Percentiles rank a stretch among this genome's conserved stretches.
Evolutionary conservation across 1,284 basidiomycete genomes (phyloP).

Genomic region (Lentinula novae-zelandiae): DNA sequence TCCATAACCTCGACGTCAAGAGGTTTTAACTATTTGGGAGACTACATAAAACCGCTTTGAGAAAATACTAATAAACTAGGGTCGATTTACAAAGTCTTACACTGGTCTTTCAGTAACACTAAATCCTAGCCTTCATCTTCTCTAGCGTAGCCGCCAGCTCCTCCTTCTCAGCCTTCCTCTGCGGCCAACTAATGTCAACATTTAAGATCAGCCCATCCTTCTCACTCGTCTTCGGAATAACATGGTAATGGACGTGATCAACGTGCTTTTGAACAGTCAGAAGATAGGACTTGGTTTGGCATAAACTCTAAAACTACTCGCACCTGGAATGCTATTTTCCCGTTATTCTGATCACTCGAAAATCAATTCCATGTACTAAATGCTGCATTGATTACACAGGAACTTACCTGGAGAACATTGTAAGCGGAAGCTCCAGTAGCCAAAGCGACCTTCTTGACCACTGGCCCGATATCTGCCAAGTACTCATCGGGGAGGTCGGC

Average conservation of each 20-base stretch:
- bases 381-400: background rate
- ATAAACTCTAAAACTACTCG: background rate
- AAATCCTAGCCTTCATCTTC: constrained; percentile 13
- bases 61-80: no score
- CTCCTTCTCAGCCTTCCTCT: constrained; percentile 28
- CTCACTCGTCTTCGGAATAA: constrained; percentile 35
- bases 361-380: background rate
- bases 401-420: constrained; percentile 52
- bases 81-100: no score
- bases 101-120: background rate
- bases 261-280: constrained; percentile 27
- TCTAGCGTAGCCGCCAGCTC: constrained; percentile 20
- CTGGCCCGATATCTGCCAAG: constrained; percentile 47
- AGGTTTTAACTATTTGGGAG: no score
- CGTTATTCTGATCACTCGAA: constrained; percentile 31
- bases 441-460: constrained; percentile 58
- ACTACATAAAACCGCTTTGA: no score
- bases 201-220: constrained; percentile 31
- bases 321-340: constrained; percentile 37
- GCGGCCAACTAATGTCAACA: constrained; percentile 29
- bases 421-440: constrained; percentile 54
- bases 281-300: background rate
- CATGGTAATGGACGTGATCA: constrained; percentile 39
- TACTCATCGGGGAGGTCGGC: constrained; percentile 54
- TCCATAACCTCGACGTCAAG: no score